phyloP scores from a whole-genome alignment of 2,329 filamentous ascomycete genomes.

The Aspergillus chevalieri region DNA sequence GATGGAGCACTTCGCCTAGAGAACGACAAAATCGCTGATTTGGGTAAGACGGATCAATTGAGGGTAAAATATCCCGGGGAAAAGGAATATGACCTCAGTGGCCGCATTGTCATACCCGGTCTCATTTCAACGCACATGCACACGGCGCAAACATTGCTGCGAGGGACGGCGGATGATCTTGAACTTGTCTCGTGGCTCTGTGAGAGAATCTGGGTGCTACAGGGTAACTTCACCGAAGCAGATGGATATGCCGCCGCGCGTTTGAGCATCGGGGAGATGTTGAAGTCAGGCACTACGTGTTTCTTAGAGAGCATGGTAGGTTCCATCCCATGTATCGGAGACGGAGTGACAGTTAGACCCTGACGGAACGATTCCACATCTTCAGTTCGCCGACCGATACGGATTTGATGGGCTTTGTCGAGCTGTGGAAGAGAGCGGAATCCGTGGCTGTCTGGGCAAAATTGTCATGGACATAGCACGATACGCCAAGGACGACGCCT shows the following conservation, averaged over 20 bases:
- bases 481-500: constrained; percentile 38
- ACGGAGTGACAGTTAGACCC: neutral
- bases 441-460: constrained; percentile 40
- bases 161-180: constrained; percentile 46
- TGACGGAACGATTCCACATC: constrained; percentile 2
- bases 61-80: constrained; percentile 25
- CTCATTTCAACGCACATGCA: constrained; percentile 49
- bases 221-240: constrained; percentile 40
- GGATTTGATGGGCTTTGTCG: constrained; percentile 42
- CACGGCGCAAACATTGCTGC: constrained; percentile 42
- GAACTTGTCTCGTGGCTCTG: constrained; percentile 48
- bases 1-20: constrained; percentile 43
- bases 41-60: constrained; percentile 38
- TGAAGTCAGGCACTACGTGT: constrained; percentile 46
- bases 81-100: constrained; percentile 29
- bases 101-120: constrained; percentile 45
- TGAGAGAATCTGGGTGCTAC: constrained; percentile 46
- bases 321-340: neutral
- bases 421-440: constrained; percentile 41
- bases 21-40: constrained; percentile 35
- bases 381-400: constrained; percentile 41
- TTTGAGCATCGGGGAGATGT: constrained; percentile 47
- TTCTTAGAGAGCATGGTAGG: constrained; percentile 49
- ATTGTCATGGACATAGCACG: constrained; percentile 41
- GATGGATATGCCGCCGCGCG: constrained; percentile 47